A percentile compares a stretch with the other conserved stretches of the same genome.
Evolutionary conservation across 768 basidiomycete genomes (phyloP).

Genomic region (Leucosporidium creatinivorum): DNA sequence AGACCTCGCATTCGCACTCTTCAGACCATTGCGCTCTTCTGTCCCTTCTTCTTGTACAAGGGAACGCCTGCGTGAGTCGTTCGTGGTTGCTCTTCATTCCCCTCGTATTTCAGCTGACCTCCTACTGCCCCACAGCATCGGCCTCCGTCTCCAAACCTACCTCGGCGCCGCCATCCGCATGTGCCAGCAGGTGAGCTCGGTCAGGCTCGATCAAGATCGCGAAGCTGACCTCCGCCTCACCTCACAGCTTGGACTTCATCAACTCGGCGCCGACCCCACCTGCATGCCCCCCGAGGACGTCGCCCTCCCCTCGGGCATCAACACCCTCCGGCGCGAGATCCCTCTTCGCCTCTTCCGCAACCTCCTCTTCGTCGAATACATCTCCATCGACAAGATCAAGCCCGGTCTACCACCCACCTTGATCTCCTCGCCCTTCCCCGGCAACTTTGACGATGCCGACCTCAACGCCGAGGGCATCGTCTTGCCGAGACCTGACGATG

Average conservation of each 20-base stretch:
- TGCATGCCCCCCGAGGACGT: constrained; percentile 9
- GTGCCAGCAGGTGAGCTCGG: neutral
- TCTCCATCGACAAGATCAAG: constrained; percentile 5
- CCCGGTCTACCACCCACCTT: neutral
- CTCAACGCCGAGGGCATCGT: constrained; percentile 4
- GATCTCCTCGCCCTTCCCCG: neutral
- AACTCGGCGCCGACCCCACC: constrained; percentile 8
- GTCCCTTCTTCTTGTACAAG: constrained; percentile 10
- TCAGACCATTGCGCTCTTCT: constrained; percentile 15
- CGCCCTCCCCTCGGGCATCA: constrained; percentile 6
- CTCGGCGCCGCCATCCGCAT: constrained; percentile 10
- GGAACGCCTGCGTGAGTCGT: constrained; percentile 1
- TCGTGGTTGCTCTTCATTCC: neutral
- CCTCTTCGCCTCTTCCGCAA: constrained; percentile 6
- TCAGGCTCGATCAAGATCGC: too few species aligned
- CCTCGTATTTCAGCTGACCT: too few species aligned
- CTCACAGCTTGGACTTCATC: constrained; percentile 6
- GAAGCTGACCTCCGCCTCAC: too few species aligned
- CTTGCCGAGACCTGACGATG: neutral
- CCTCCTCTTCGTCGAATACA: constrained; percentile 13
- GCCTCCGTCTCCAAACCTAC: neutral
- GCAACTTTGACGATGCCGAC: constrained; percentile 19
- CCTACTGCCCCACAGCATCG: neutral
- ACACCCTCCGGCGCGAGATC: constrained; percentile 11
- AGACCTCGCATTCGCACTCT: constrained; percentile 9